A percentile compares a stretch with the other conserved stretches of the same genome.
phyloP scores from a whole-genome alignment of 306 rosid species.

The Malus sylvestris region DNA sequence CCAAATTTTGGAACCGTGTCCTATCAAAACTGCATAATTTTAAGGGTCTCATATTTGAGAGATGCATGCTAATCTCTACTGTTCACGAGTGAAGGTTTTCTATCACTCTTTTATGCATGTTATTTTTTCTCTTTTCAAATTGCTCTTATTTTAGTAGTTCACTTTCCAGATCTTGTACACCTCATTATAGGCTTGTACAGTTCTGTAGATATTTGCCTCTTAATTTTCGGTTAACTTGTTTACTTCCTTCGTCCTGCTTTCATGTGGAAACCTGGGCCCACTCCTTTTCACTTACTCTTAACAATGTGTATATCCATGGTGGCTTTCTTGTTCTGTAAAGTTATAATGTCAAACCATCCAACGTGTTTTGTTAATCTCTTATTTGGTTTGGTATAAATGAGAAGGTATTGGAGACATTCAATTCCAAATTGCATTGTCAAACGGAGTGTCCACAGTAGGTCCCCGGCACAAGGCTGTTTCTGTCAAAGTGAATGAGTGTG shows the following conservation, averaged over 20 bases:
- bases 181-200: background rate
- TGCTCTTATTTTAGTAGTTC: background rate
- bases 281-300: background rate
- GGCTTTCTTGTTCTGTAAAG: background rate
- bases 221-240: background rate
- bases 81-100: background rate
- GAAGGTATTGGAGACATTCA: constrained; percentile 42
- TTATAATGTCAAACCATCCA: background rate
- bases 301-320: background rate
- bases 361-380: background rate
- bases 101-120: background rate
- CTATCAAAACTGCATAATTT: background rate
- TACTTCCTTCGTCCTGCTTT: background rate
- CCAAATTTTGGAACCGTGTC: background rate
- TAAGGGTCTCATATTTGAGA: background rate
- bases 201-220: background rate
- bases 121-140: background rate
- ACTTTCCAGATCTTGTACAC: background rate
- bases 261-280: background rate
- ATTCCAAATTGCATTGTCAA: constrained; percentile 55
- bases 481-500: constrained; percentile 26
- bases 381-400: constrained; percentile 5
- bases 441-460: constrained; percentile 57
- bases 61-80: background rate
- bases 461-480: constrained; percentile 49